These are phyloP conservation scores for Epichloe uncinata DNA, from an alignment of 2,329 filamentous ascomycete genomes.

Conservation along the genomic window DNA sequence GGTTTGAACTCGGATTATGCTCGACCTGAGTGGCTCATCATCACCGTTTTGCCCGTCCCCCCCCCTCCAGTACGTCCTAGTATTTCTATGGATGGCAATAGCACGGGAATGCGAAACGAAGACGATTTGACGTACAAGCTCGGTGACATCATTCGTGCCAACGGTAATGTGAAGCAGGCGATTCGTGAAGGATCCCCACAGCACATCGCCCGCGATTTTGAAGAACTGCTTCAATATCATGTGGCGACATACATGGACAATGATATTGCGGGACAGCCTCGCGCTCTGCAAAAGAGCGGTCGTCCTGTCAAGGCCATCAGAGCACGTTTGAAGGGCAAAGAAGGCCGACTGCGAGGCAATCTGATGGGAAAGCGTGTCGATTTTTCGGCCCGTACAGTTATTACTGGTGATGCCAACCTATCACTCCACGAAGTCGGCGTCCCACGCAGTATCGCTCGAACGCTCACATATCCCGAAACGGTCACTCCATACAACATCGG, in stretches of 20 bases:
- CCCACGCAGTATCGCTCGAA: slow-evolving; percentile 81
- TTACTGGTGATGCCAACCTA: slow-evolving; percentile 94
- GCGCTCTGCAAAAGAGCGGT: slow-evolving; percentile 92
- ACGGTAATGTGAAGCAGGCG: slow-evolving; percentile 84
- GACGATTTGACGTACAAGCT: slow-evolving; percentile 99
- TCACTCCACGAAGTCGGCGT: slow-evolving; percentile 96
- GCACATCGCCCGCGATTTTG: slow-evolving; percentile 84
- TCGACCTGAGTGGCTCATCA: slow-evolving; percentile 94
- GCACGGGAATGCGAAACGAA: slow-evolving; percentile 84
- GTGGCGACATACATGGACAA: slow-evolving; percentile 99
- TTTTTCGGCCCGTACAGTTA: slow-evolving; percentile 98
- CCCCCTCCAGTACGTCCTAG: slow-evolving; percentile 92
- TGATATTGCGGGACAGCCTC: slow-evolving; percentile 89
- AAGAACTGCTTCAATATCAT: slow-evolving; percentile 87
- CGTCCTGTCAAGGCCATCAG: slow-evolving; percentile 94
- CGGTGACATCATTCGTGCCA: slow-evolving; percentile 94
- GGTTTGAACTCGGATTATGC: slow-evolving; percentile 92
- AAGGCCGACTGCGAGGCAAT: slow-evolving; percentile 93
- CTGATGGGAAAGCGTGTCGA: slow-evolving; percentile 99
- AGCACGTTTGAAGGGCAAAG: slow-evolving; percentile 95
- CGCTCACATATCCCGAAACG: slow-evolving; percentile 89
- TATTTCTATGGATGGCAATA: slow-evolving; percentile 92
- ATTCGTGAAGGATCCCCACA: slow-evolving; percentile 83
- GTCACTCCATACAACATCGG: slow-evolving; percentile 97
- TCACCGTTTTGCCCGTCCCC: slow-evolving; percentile 93